Conservation (phyloP, 768 basidiomycete genomes). For the Piloderma croceum region DNA sequence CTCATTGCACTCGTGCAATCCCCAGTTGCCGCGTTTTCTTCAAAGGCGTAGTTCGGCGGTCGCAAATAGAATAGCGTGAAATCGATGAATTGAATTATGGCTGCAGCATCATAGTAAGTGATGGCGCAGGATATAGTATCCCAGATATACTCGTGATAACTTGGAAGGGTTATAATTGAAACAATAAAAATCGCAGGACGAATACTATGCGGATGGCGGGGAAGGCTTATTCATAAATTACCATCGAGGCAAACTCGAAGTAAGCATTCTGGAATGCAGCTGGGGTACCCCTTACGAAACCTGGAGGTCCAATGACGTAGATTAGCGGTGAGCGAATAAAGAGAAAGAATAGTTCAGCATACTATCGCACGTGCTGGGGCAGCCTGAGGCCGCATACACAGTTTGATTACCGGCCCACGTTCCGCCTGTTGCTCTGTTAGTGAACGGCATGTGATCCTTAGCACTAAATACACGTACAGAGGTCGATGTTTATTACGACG, state of each 20-base stretch:
- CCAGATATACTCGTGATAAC: too few relatives aligned
- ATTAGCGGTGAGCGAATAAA: background rate
- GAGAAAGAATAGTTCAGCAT: slow-evolving; percentile 2
- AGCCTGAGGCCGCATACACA: slow-evolving; percentile 26
- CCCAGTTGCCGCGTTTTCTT: too few relatives aligned
- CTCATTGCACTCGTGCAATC: too few relatives aligned
- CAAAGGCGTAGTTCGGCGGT: too few relatives aligned
- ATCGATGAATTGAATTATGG: too few relatives aligned
- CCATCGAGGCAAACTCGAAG: slow-evolving; percentile 34
- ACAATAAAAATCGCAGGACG: too few relatives aligned
- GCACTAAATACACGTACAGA: slow-evolving; percentile 29
- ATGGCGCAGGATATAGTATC: too few relatives aligned
- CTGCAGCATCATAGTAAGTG: too few relatives aligned
- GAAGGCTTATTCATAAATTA: slow-evolving; percentile 30
- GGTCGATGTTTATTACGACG: slow-evolving; percentile 32
- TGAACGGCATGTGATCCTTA: background rate
- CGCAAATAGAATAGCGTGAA: too few relatives aligned
- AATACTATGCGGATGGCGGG: too few relatives aligned
- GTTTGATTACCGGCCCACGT: slow-evolving; percentile 23
- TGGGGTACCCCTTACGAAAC: slow-evolving; percentile 23
- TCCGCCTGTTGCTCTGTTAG: slow-evolving; percentile 18
- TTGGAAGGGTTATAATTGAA: too few relatives aligned
- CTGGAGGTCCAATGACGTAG: background rate
- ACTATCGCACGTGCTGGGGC: slow-evolving; percentile 27
- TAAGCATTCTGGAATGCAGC: slow-evolving; percentile 36